Evolutionary conservation across 176 grass and related monocot species (phyloP).

Genomic region (Chrysopogon serrulatus): DNA sequence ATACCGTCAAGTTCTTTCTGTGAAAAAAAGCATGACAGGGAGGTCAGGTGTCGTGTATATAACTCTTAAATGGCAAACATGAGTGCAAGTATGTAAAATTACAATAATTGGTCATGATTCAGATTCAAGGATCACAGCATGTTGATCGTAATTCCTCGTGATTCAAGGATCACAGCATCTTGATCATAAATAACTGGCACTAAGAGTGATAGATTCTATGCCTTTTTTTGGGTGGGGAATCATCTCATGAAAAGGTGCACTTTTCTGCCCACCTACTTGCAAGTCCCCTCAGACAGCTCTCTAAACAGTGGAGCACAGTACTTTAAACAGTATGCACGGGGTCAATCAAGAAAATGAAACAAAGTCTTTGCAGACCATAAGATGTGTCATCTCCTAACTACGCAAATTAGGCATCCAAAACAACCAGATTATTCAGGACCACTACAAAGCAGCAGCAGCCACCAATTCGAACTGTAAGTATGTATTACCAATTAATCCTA

Average conservation of each 20-base stretch:
- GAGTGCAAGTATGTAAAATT: neutral
- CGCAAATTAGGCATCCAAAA: neutral
- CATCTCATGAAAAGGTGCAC: neutral
- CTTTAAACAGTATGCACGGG: neutral
- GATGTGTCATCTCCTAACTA: neutral
- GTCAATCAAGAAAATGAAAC: neutral
- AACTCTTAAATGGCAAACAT: neutral
- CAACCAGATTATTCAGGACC: no score
- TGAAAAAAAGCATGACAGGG: neutral
- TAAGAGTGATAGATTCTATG: neutral
- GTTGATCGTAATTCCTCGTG: neutral
- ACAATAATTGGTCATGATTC: neutral
- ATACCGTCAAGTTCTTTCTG: slow-evolving; percentile 81
- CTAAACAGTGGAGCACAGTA: neutral
- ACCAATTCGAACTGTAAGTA: no score
- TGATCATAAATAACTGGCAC: neutral
- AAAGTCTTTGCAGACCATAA: neutral
- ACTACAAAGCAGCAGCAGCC: no score
- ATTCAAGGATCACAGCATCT: neutral
- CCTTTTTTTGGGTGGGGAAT: neutral
- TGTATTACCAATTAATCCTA: no score
- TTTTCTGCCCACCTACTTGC: neutral
- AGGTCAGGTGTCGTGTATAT: neutral
- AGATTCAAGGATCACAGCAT: neutral
- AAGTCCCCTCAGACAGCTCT: neutral